phyloP scores from a whole-genome alignment of 768 basidiomycete genomes.

The Piloderma croceum region DNA sequence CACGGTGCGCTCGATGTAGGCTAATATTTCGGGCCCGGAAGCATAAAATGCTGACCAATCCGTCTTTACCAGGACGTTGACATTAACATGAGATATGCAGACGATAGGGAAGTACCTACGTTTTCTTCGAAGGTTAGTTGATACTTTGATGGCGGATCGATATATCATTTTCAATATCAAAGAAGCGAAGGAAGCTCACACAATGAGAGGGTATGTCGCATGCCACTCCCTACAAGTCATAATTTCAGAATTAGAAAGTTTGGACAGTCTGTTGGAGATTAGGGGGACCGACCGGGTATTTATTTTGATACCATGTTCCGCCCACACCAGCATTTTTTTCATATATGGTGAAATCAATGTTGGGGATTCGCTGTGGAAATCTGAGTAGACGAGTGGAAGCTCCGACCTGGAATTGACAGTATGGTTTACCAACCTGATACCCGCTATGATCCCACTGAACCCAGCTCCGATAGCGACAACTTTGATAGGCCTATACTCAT shows the following conservation, averaged over 20 bases:
- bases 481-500: constrained; percentile 48
- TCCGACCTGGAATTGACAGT: no score
- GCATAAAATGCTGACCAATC: constrained; percentile 62
- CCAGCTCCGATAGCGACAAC: constrained; percentile 56
- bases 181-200: constrained; percentile 29
- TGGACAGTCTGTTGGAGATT: no score
- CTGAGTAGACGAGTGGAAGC: constrained; percentile 24
- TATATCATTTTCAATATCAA: no score
- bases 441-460: constrained; percentile 54
- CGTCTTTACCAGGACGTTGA: constrained; percentile 29
- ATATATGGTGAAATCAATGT: constrained; percentile 51
- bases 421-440: constrained; percentile 47
- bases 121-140: constrained; percentile 55
- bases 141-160: constrained; percentile 34
- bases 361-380: constrained; percentile 47
- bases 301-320: constrained; percentile 56
- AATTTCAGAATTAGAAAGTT: constrained; percentile 1
- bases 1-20: constrained; percentile 47
- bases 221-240: constrained; percentile 38
- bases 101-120: constrained; percentile 22
- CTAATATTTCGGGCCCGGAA: constrained; percentile 52
- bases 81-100: no score
- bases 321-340: constrained; percentile 57
- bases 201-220: constrained; percentile 58
- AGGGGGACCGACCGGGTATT: constrained; percentile 44